Base-by-base conservation (phyloP, 495 filamentous ascomycete genomes). In the Cairneyella variabilis region DNA sequence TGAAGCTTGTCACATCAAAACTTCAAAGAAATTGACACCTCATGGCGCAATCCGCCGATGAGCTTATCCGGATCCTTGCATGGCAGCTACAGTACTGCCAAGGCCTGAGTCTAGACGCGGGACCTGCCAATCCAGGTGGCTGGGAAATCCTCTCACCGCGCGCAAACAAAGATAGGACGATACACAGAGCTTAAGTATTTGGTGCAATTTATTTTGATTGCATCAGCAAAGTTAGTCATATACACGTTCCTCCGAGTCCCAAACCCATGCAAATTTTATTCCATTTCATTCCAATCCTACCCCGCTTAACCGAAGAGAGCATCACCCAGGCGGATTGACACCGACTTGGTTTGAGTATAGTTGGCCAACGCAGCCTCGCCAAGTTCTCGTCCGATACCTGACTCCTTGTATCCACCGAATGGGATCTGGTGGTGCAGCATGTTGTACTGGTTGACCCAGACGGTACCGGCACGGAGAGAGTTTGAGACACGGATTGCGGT, bases 371-470 rank as follows among this genome's bases (percentile, higher is more conserved):
- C 93, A 48, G 86, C 91, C 77, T 95, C 90, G 58, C 93, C 93
- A 30, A 97, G 78, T 73, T 98, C 93, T 61, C 93, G 88, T 53
- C 93, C 93, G 49, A 97, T 84, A 72, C 93, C 95, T 32, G 83
- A 89, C 75, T 90, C 82, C 83, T 96, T 96, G 83, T 78, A 97
- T 41, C 91, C 91, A 70, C 91, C 91, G 68, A 96, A 96, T 40
- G 91, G 90, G 45, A 77, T 68, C 69, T 87, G 83, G 73, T 89
- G 84, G 69, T 86, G 80, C 45, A 97, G 78, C 64, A 88, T 70
- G 77, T 98, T 97, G 72, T 90, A 95, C 69, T 71, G 83, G 80
- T 96, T 96, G 64, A 96, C 83, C 93, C 93, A 97, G 62, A 96
- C 89, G 58, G 93, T 97, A 64, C 92, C 93, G 25, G 93, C 93